Base-by-base conservation (phyloP, 257 asterid genomes). In the Datura wrightii region DNA sequence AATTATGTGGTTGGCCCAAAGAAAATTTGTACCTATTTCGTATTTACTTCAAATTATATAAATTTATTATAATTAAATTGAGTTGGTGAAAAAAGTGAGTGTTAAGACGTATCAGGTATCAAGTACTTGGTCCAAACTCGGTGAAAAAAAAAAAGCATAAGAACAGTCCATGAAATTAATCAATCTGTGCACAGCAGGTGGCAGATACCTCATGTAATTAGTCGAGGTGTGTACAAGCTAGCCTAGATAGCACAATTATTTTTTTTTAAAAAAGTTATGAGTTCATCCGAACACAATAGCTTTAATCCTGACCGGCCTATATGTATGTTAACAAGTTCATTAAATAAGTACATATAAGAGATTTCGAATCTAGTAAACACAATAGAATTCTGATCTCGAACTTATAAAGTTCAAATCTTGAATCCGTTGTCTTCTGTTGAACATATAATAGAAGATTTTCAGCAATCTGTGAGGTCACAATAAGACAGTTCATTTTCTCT, bases 341-440 rank as follows among this genome's bases (percentile, higher is more conserved):
- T 39, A 11, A 65, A 65, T 13, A 34, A 10, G 13, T 31, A 63
- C 11, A 11, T 2, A 16, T 65, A 34, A 11, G 5, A 63, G 4
- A 10, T 15, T 10, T 11, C 44, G 37, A 65, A 6, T 36, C 3
- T 13, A 62, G 24, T 66, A 66, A 66, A 36, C 6, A 13, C 10
- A 37, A 66, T 36, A n/a, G 15, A 13, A 14, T 66, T 14, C 0
- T 36, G 1, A 66, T 8, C 74, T 36, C 11, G 3, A 36, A 36
- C 9, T 9, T 9, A 63, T 63, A 36, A 66, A 66, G 10, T 66
- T 66, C 6, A 66, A 65, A 65, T 65, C 46, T 13, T 65, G 46
- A 5, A 34, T 65, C 10, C 0, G 11, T 2, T 0, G 2, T 34
- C 16, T 2, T 0, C 2, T 15, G 2, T 0, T 0, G 5, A 11